These are phyloP conservation scores for Candida nonsorbophila DNA, from an alignment of 805 yeast species.

Conservation along the genomic window DNA sequence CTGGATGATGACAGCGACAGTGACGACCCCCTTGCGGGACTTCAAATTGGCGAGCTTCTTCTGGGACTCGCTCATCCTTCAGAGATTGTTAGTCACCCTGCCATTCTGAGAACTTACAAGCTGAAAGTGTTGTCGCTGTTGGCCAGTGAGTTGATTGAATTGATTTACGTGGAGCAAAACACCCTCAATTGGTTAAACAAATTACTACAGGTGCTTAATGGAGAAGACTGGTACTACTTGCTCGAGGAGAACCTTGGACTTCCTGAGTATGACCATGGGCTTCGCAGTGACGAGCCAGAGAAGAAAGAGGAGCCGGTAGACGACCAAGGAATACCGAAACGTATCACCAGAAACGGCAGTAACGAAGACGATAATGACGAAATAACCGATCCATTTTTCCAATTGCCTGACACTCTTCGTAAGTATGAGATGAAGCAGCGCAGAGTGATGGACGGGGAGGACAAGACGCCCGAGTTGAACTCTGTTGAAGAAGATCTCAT, in stretches of 20 bases:
- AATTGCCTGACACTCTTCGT: constrained; percentile 48
- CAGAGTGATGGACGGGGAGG: constrained; percentile 17
- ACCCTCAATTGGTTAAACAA: constrained; percentile 67
- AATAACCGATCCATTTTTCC: constrained; percentile 39
- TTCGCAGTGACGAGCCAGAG: constrained; percentile 15
- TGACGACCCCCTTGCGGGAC: constrained; percentile 23
- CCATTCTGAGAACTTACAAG: constrained; percentile 62
- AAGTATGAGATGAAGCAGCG: constrained; percentile 19
- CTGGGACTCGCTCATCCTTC: constrained; percentile 78
- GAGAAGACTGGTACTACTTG: constrained; percentile 75
- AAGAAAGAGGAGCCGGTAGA: constrained; percentile 1
- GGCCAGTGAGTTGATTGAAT: constrained; percentile 68
- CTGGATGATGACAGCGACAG: constrained; percentile 14
- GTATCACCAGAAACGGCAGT: constrained; percentile 6
- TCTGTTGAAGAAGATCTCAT: constrained; percentile 57
- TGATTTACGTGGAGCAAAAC: constrained; percentile 77
- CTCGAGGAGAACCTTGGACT: constrained; percentile 61
- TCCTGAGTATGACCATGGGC: constrained; percentile 65
- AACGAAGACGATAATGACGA: constrained; percentile 13
- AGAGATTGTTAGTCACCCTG: constrained; percentile 68
- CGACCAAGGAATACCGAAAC: constrained; percentile 1
- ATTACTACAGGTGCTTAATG: constrained; percentile 73
- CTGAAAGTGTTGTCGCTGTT: constrained; percentile 45
- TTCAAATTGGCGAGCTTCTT: constrained; percentile 44
- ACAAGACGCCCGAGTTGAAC: constrained; percentile 25